Conservation (phyloP, 2,329 filamentous ascomycete species). For the Penicillium sp. region DNA sequence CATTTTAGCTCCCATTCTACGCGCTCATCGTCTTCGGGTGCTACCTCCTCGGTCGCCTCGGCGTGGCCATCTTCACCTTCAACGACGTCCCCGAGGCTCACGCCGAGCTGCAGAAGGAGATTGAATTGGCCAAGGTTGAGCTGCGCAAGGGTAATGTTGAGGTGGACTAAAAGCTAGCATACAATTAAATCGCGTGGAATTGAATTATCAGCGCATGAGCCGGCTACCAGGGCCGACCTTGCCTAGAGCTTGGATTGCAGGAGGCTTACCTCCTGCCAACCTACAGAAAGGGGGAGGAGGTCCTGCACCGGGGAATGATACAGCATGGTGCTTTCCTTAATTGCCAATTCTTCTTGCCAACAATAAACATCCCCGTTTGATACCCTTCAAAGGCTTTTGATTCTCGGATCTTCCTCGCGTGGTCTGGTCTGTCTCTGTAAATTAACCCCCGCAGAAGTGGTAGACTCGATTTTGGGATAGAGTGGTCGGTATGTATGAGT, state of each 20-base stretch:
- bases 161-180: slow-evolving; percentile 40
- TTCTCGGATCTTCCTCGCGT: not conserved
- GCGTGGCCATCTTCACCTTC: slow-evolving; percentile 92
- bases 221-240: not conserved
- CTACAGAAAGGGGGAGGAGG: not conserved
- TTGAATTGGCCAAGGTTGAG: slow-evolving; percentile 53
- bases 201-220: not conserved
- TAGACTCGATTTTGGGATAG: not conserved
- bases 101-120: slow-evolving; percentile 86
- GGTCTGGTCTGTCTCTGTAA: not conserved
- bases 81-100: slow-evolving; percentile 93
- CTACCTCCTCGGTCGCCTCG: slow-evolving; percentile 88
- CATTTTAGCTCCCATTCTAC: slow-evolving; percentile 85
- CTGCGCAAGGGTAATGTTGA: slow-evolving; percentile 48
- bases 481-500: not conserved
- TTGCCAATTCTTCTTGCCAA: slow-evolving; percentile 17
- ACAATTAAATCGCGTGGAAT: not conserved
- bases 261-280: not conserved
- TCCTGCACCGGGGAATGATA: slow-evolving; percentile 13
- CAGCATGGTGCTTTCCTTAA: slow-evolving; percentile 16
- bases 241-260: not conserved
- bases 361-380: slow-evolving; percentile 26
- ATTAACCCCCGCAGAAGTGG: not conserved
- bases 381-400: slow-evolving; percentile 20
- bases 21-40: slow-evolving; percentile 86